phyloP scores from a whole-genome alignment of 2,329 filamentous ascomycete species.

The Exophiala xenobiotica region DNA sequence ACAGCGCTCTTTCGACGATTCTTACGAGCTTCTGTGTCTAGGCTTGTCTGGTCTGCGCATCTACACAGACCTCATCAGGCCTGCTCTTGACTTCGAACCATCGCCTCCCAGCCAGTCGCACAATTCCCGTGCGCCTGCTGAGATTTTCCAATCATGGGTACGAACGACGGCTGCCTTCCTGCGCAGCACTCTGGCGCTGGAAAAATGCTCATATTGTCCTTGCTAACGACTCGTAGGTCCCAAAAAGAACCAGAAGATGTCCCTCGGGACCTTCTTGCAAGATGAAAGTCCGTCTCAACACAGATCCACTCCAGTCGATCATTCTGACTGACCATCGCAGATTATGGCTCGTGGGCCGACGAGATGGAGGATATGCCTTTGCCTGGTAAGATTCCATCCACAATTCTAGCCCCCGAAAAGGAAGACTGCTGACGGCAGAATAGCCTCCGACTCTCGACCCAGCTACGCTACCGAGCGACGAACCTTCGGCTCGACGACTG shows the following conservation, averaged over 20 bases:
- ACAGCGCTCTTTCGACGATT: too few relatives aligned
- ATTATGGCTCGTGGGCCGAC: conserved; percentile 93
- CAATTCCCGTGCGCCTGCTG: conserved; percentile 18
- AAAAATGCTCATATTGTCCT: background rate
- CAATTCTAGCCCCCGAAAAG: background rate
- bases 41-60: too few relatives aligned
- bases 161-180: conserved; percentile 9
- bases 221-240: conserved; percentile 61
- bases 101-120: too few relatives aligned
- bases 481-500: conserved; percentile 43
- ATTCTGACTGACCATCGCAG: conserved; percentile 44
- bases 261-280: conserved; percentile 90
- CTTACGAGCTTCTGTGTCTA: too few relatives aligned
- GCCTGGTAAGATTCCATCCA: conserved; percentile 65
- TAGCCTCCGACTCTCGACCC: conserved; percentile 43
- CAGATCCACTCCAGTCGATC: conserved; percentile 14
- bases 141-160: conserved; percentile 30
- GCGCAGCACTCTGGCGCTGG: conserved; percentile 1
- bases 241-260: conserved; percentile 96
- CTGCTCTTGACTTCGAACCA: too few relatives aligned
- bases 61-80: too few relatives aligned
- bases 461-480: conserved; percentile 53
- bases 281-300: conserved; percentile 71
- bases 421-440: background rate
- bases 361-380: conserved; percentile 88